phyloP scores from a whole-genome alignment of 345 rosid genomes.

The Eucalyptus sp. region DNA sequence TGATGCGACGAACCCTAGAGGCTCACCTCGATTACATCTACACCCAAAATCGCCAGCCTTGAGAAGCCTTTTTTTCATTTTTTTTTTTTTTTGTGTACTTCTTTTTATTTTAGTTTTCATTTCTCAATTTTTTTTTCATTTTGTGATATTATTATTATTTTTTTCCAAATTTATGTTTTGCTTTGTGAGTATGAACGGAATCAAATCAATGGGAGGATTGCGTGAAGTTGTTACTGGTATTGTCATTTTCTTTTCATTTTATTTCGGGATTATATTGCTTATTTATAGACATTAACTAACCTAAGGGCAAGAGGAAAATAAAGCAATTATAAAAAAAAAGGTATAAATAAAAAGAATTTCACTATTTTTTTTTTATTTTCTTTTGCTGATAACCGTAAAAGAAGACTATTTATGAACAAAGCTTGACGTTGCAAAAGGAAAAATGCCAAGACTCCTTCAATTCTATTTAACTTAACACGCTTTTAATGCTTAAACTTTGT shows the following conservation, averaged over 20 bases:
- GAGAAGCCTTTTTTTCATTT: not conserved
- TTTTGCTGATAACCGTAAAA: not conserved
- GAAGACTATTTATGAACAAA: not conserved
- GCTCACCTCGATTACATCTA: constrained; percentile 8
- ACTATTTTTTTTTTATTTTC: not conserved
- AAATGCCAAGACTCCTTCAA: not conserved
- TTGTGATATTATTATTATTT: not conserved
- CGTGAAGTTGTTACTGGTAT: not conserved
- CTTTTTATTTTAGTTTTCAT: not conserved
- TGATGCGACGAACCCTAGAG: constrained; percentile 5
- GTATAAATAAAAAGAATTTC: not conserved
- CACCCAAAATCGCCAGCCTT: constrained; percentile 3
- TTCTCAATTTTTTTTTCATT: not conserved
- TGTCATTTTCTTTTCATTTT: not conserved
- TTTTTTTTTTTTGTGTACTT: not conserved
- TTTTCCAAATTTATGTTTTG: not conserved
- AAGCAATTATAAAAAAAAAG: not conserved
- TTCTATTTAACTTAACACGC: not conserved
- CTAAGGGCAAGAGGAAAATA: not conserved
- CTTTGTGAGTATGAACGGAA: not conserved
- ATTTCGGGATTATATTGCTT: not conserved
- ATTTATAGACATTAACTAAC: not conserved
- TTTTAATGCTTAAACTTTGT: not conserved
- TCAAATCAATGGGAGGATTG: not conserved
- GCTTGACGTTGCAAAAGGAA: not conserved